Evolutionary conservation across 2,329 filamentous ascomycete genomes (phyloP), one percentile per base, ranked within the genome.

Genomic region (Fusarium sp.): DNA sequence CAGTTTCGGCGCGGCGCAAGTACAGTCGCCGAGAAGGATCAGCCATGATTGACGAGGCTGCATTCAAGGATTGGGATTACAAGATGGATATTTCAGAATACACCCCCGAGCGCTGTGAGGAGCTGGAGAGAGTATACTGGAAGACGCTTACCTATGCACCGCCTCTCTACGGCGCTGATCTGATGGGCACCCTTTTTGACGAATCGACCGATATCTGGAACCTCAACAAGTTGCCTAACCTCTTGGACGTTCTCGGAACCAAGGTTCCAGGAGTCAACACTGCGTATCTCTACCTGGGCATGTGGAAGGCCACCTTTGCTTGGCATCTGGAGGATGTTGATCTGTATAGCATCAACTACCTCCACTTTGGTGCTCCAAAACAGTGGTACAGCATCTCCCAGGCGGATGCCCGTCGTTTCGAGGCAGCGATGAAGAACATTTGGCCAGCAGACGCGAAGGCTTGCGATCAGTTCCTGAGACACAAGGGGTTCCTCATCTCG

Each of bases 381-480:
- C 96, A 99, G 82, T 99, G 96, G 96, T 99, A 99, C 84, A 98
- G 95, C 83, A 98, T 99, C 74, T 98, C 96, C 1, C 97, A 98
- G 81, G 93, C 94, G 74, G 96, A 99, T 81, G 95, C 96, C 16
- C 91, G 95, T 59, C 92, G 93, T 17, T 99, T 99, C 77, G 96
- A 99, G 83, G 91, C 92, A 40, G 96, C 94, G 46, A 99, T 99
- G 96, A 96, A 93, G 84, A 95, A 88, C 79, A 94, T 98, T 66
- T 99, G 96, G 95, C 94, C 95, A 0, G 92, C 92, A 7, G 96
- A 99, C 79, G 94, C 95, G 22, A 99, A 99, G 83, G 94, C 94
- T 44, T 99, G 96, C 80, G 93, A 94, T 74, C 96, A 99, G 77
- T 99, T 99, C 80, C 88, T 99, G 31, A 93, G 96, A 27, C 96